phyloP scores from a whole-genome alignment of 2,329 filamentous ascomycete species.

The Aspergillaceae sp. region DNA sequence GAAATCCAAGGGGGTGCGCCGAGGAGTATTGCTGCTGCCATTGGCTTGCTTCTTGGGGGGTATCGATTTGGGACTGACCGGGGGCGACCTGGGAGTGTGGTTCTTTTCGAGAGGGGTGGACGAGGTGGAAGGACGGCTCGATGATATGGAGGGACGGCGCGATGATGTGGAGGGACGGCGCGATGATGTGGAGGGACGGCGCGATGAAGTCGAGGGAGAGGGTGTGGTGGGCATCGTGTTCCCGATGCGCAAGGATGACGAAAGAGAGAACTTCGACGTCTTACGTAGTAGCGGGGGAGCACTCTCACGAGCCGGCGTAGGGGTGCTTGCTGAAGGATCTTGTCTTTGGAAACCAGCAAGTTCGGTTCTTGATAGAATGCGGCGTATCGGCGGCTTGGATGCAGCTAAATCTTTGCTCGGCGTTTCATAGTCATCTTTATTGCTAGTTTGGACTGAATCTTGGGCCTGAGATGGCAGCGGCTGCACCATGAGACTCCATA shows the following conservation, averaged over 20 bases:
- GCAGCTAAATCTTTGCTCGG: conserved; percentile 44
- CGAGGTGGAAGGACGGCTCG: conserved; percentile 23
- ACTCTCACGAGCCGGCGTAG: conserved; percentile 36
- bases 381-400: conserved; percentile 65
- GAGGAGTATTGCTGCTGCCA: conserved; percentile 25
- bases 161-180: too few species aligned
- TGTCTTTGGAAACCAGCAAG: conserved; percentile 64
- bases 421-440: conserved; percentile 29
- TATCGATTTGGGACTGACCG: conserved; percentile 27
- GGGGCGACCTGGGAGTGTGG: conserved; percentile 25
- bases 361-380: conserved; percentile 79
- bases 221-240: conserved; percentile 23
- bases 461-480: conserved; percentile 19
- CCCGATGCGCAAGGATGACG: conserved; percentile 25
- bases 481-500: conserved; percentile 49
- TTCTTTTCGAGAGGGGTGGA: conserved; percentile 17
- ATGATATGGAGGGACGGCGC: conserved; percentile 22
- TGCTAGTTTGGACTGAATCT: conserved; percentile 18
- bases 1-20: conserved; percentile 44
- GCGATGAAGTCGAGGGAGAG: conserved; percentile 19
- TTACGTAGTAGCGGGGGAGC: conserved; percentile 47
- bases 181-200: conserved; percentile 23
- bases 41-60: conserved; percentile 21
- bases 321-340: conserved; percentile 36
- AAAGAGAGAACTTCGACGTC: conserved; percentile 45